Conservation (phyloP, 139 green algal genomes). For the Chlamydomonas urium region DNA sequence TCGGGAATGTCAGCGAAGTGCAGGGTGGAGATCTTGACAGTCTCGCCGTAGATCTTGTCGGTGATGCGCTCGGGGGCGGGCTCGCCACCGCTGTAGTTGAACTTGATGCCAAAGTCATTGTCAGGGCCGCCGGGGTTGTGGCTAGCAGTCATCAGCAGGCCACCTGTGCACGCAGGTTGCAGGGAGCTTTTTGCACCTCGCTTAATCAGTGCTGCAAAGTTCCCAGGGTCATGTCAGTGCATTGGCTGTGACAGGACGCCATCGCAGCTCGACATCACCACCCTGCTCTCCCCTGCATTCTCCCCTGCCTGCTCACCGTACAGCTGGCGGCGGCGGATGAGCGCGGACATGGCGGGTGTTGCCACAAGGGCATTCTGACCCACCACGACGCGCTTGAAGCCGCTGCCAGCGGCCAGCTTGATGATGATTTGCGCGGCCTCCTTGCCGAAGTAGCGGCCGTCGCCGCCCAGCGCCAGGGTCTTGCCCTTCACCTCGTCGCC, state of each 20-base stretch:
- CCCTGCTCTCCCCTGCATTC: too few relatives aligned
- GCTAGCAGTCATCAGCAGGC: constrained; percentile 96
- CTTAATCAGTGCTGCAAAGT: too few relatives aligned
- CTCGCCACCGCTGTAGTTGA: constrained; percentile 96
- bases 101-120: constrained; percentile 99
- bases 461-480: constrained; percentile 88
- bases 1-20: constrained; percentile 91
- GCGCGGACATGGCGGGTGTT: constrained; percentile 93
- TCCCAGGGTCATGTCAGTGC: too few relatives aligned
- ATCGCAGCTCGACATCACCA: too few relatives aligned
- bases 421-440: constrained; percentile 95
- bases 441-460: constrained; percentile 98
- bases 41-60: constrained; percentile 94
- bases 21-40: constrained; percentile 74
- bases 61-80: constrained; percentile 97
- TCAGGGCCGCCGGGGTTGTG: constrained; percentile 97
- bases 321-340: constrained; percentile 85
- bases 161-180: constrained; percentile 64
- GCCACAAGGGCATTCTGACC: constrained; percentile 93
- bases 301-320: too few relatives aligned
- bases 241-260: too few relatives aligned
- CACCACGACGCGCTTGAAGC: constrained; percentile 75
- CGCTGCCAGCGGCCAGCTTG: constrained; percentile 80
- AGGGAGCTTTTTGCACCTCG: too few relatives aligned
- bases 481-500: constrained; percentile 83